Evolutionary conservation across 768 basidiomycete species (phyloP), one percentile per base, ranked within the genome.

Genomic region (Ramaria sp.): DNA sequence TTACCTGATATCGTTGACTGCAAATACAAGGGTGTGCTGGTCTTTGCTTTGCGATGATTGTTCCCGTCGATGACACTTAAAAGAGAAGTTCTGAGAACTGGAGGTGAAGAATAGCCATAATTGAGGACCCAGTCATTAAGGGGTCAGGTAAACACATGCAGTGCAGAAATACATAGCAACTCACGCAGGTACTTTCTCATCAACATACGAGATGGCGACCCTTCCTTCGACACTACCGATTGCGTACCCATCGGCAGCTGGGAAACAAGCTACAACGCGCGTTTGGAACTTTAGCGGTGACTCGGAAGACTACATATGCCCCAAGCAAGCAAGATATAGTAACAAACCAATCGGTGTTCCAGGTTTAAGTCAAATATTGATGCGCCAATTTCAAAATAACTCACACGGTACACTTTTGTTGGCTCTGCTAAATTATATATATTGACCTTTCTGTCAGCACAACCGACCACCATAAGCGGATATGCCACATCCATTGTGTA

Each of bases 81-180:
- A 83, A 3, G 79, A 79, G 64, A 80, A 83, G 67, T 81, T 82
- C 64, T 71, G 31, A 12, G 55, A 69, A 52, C 72, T 71, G 31
- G 42, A 60, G 59, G 13, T 24, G 30, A 24, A 45, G 13, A 37
- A 10, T 37, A 37, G 1, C 13, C 34, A 13, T 37, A 13, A 37
- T 37, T 37, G 13, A 15, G 63, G 61, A 20, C 62, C 60, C 10
- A 30, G 31, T 15, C 3, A 31, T 27, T 38, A 27, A 30, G 17
- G 31, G 12, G 45, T 4, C 19, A n/a, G 24, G 7, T 17, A 12
- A 45, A 46, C 10, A 11, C 45, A 49, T 30, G 27, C 27, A 27
- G 3, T 5, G 27, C 27, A 27, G 5, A 27, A 27, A 2, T 27
- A 27, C 5, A 27, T 4, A 30, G 48, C 13, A 11, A 57, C 55